Conservation (phyloP, 768 basidiomycete species). For the Boletus fagicola region DNA sequence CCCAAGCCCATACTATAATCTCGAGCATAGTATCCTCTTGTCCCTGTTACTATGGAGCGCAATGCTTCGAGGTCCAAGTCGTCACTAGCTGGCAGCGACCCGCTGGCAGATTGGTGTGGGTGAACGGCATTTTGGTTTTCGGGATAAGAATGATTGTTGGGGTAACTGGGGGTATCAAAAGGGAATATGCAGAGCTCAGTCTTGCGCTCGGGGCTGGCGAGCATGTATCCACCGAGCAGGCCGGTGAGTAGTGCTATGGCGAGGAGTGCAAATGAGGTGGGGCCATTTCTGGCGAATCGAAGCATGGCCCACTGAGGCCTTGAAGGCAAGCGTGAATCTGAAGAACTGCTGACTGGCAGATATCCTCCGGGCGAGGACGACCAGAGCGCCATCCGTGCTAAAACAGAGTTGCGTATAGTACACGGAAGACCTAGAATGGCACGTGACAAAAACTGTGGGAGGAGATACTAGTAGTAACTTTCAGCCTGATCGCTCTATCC, state of each 20-base stretch:
- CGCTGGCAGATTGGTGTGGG: not conserved
- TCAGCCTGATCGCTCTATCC: no score
- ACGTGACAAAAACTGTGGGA: no score
- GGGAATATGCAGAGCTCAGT: constrained; percentile 22
- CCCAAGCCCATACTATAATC: constrained; percentile 45
- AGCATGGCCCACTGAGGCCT: constrained; percentile 12
- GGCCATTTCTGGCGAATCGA: constrained; percentile 17
- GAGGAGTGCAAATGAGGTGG: constrained; percentile 14
- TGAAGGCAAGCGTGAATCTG: constrained; percentile 4
- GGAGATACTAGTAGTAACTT: no score
- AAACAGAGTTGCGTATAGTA: not conserved
- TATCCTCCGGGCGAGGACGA: constrained; percentile 18
- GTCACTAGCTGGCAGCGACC: constrained; percentile 17
- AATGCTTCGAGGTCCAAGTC: constrained; percentile 34
- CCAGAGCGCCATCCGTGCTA: constrained; percentile 10
- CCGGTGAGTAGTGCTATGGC: constrained; percentile 25
- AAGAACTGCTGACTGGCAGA: constrained; percentile 19
- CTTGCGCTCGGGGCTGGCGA: constrained; percentile 16
- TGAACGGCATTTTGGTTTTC: not conserved
- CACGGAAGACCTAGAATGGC: no score
- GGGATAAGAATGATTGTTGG: not conserved
- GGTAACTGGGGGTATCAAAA: constrained; percentile 2
- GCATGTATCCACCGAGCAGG: constrained; percentile 26
- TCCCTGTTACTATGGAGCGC: constrained; percentile 34
- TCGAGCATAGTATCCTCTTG: constrained; percentile 43